Evolutionary conservation across 78 protist species (phyloP), one percentile per base, ranked within the genome.

Genomic region (Corallochytrium limacisporum): DNA sequence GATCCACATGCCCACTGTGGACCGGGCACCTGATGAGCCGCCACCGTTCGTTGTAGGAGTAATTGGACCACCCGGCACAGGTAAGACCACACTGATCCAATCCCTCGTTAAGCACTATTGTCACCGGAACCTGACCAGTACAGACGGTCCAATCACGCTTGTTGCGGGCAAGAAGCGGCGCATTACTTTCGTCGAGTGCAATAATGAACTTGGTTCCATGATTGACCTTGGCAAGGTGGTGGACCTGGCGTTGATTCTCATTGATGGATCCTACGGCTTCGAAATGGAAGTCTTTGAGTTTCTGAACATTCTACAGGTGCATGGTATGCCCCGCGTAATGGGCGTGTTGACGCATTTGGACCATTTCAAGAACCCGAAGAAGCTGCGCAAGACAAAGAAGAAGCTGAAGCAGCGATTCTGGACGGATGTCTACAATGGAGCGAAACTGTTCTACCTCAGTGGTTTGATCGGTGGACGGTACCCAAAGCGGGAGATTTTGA

Each of bases 201-300:
- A 77, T 24, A 93, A 87, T 44, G 99, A 95, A 36, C 49, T 97
- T 24, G 79, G 87, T 69, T 61, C 98, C 7, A 95, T 95, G 99
- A 69, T 92, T 46, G 99, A 97, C 51, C 48, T 90, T 22, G 96
- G 93, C n/a, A 93, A 95, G 79, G 74, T 86, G 18, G 94, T 96
- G 2, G 99, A 97, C 75, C 57, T 97, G 12, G 92, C 88, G 0
- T 77, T 97, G 16, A 61, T 97, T 2, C 8, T 97, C 35, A 75
- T 97, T 37, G 99, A 97, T 72, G 99, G 89, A 40, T 54, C 69
- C 13, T 93, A 63, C 65, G 98, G 95, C 43, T 93, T 95, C 37
- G 98, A 94, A 81, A 94, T 94, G 98, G 86, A 97, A 65, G 91
- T 95, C 4, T 96, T 97, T 46, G 99, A 97, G 77, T 94, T 96